These are phyloP conservation scores for Rhypophila decipiens DNA, from an alignment of 495 filamentous ascomycete genomes.

Conservation along the genomic window DNA sequence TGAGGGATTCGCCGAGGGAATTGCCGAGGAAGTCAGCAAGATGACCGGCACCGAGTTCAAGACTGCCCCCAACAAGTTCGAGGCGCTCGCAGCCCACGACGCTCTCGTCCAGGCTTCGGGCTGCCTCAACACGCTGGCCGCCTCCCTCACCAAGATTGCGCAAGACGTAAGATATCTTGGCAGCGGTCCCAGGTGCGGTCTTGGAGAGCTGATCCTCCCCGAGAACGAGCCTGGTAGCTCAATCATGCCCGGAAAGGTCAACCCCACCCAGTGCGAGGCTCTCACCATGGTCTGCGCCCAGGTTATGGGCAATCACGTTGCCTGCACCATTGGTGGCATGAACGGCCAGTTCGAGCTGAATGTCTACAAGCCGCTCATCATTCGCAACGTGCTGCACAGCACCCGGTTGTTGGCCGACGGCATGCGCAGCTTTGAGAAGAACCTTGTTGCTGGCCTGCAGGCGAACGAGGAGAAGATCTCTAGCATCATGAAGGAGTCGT, in stretches of 20 bases:
- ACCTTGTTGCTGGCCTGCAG: constrained; percentile 80
- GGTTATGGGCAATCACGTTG: constrained; percentile 94
- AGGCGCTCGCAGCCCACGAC: constrained; percentile 95
- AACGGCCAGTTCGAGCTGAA: constrained; percentile 99
- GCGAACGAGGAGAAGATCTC: constrained; percentile 89
- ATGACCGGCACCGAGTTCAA: constrained; percentile 90
- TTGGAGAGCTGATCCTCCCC: constrained; percentile 85
- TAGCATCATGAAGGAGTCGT: constrained; percentile 79
- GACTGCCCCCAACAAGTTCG: constrained; percentile 98
- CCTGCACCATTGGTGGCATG: constrained; percentile 86
- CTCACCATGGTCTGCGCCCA: constrained; percentile 97
- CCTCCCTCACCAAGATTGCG: constrained; percentile 94
- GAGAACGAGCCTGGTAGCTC: constrained; percentile 97
- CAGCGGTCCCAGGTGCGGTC: constrained; percentile 89
- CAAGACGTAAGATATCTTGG: constrained; percentile 97
- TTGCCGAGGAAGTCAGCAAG: constrained; percentile 83
- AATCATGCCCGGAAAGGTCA: constrained; percentile 99
- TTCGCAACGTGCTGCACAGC: constrained; percentile 91
- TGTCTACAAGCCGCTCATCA: constrained; percentile 96
- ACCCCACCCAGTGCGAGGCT: constrained; percentile 96
- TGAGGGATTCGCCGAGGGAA: constrained; percentile 87
- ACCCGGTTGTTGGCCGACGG: constrained; percentile 78
- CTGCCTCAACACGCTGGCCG: constrained; percentile 85
- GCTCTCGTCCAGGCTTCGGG: constrained; percentile 91
- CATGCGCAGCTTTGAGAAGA: constrained; percentile 90